Evolutionary conservation across 306 rosid genomes (phyloP), one percentile per base, ranked within the genome.

Genomic region (Glycine soja): DNA sequence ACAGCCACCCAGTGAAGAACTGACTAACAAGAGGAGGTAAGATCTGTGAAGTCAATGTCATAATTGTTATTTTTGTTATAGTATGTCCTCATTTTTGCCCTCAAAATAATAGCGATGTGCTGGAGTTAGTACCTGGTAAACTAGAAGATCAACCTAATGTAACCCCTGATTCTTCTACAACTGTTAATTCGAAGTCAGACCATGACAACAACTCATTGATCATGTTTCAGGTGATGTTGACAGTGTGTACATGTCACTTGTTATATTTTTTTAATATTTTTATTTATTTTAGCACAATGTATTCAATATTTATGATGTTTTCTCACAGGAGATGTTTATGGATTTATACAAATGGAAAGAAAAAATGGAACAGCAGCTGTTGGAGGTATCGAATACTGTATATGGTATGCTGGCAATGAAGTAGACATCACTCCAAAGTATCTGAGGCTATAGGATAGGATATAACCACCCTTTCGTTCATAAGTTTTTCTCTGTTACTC

Each of bases 271-370:
- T 16, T 3, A 8, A 2, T 15, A 24, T 30, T 10, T 61, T 66
- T n/a, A 53, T 72, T 69, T 67, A 47, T 19, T 10, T 36, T n/a
- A 48, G 4, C 72, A 46, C 42, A n/a, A 47, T 46, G 36, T 54
- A 32, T 79, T 75, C 47, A 81, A 72, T 48, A 70, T 46, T 56
- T 43, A 42, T 57, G 15, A 11, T 79, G 9, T 62, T 61, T 68
- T 16, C 11, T 63, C 67, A 47, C 97, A 91, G 97, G 98, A 91
- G 76, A 90, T 87, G 95, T 81, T 90, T 74, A 79, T 75, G 89
- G 98, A 93, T 85, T 80, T 91, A 71, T 82, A 82, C 61, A 91
- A 86, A 81, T 93, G 98, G 98, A 93, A 88, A 86, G 94, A 92
- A 76, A 83, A 85, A 81, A 86, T 80, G 82, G 98, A 93, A 83